Base-by-base conservation (phyloP, 495 filamentous ascomycete species). In the Penicillium egyptiacum region DNA sequence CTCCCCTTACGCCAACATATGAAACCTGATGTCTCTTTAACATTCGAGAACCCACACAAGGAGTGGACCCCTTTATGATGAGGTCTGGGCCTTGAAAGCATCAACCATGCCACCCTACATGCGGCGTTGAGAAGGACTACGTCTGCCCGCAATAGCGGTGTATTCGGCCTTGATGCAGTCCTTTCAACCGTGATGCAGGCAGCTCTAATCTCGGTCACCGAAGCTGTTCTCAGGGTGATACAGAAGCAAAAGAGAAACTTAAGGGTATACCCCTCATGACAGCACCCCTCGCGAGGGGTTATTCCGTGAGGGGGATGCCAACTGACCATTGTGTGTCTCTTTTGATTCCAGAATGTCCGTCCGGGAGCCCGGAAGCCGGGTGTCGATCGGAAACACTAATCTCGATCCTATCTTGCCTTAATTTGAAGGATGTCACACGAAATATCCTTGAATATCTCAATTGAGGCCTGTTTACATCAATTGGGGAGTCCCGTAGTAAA, bases 241-340 rank as follows among this genome's bases (percentile, higher is more conserved):
- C n/a, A 30, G 9, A 17, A n/a, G 6, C 1, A 17, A 12, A 44
- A 26, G 2, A 16, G 10, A 4, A 12, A 19, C 4, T 6, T 12
- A 31, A 25, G 30, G 11, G 10, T 10, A 30, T 30, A 30, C 28
- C 28, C 28, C 28, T 30, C 28, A 30, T 30, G 28, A 30, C 28
- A 14, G 28, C 26, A 46, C 44, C 44, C 44, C 44, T 46, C 44
- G 9, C 30, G 44, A 28, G 44, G 44, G 44, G 44, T 46, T 28
- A 7, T 7, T 5, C 11, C 44, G 3, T 30, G 44, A 28, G 44
- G 44, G 44, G 44, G 8, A 46, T 46, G 23, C 23, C 12, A 23
- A 46, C 0, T 23, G 23, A 25, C 42, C 12, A 42, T 19, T 45
- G 14, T 28, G 4, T 25, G 10, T 31, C 5, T 46, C 26, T 23